Base-by-base conservation (phyloP, 371 early-diverging fungal genomes). In the Nematocida parisii region DNA sequence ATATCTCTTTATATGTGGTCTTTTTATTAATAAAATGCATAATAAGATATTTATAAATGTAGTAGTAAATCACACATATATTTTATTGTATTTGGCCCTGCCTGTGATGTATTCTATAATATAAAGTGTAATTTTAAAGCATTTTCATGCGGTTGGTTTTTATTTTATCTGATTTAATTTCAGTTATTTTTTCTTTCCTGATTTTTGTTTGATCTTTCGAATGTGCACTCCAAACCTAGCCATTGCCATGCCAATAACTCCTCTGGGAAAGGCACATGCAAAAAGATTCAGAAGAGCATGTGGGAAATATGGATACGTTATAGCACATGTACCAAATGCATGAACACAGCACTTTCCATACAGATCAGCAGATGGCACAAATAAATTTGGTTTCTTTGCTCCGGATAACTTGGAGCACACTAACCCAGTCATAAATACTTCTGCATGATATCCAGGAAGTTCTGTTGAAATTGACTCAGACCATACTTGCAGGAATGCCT, bases 401-500 rank as follows among this genome's bases (percentile, higher is more conserved):
- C 80, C 80, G 7, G 80, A 77, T 5, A 77, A 52, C 80, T 77
- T 77, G 5, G 71, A 54, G 61, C 80, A 77, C 5, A 77, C 80
- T 18, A 77, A 56, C 1, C 80, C 80, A 13, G 80, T 77, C 80
- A 77, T 66, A 15, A 77, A 50, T 5, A 77, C 15, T 58, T 77
- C 80, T 22, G n/a, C 57, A 60, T 77, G 80, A 44, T 71, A 77
- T n/a, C 54, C 52, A 11, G 68, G 46, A 5, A 93, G 84, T 87
- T 97, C 98, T 33, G 90, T 89, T 55, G 91, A 93, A 64, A 96
- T 88, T 22, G 93, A 92, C 86, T 91, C 91, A 62, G 93, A 92
- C 91, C 92, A 96, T 72, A 90, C 90, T 61, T 91, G 90, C 73
- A 96, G 88, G 88, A 94, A 95, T 0, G 95, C 91, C 87, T 96